Base-by-base conservation (phyloP, 805 yeast species). In the Hemisphaericaspora nanyangensis region DNA sequence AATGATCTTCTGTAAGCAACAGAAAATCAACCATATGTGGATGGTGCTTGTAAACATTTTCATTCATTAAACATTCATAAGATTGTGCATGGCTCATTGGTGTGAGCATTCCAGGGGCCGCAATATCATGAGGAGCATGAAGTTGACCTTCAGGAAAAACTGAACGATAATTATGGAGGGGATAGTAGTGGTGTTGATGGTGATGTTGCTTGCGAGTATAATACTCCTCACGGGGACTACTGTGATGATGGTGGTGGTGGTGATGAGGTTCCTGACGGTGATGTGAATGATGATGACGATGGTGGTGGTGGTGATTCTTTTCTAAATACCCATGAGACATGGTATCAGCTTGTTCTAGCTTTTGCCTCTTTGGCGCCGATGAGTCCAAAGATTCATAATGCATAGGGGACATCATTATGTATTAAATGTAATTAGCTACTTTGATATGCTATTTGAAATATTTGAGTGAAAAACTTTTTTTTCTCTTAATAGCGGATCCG, bases 81-180 rank as follows among this genome's bases (percentile, higher is more conserved):
- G 44, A 41, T 12, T 37, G 37, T 10, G 41, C 17, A 27, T 41
- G 42, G n/a, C 31, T 36, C 4, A 40, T 24, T 15, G 44, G 40
- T 4, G 44, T 40, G 17, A 37, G 25, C 3, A 40, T 40, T 8
- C 43, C 43, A 20, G 31, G 11, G 5, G 24, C 35, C 3, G 24
- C 25, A 16, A 27, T 29, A 22, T 33, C 29, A 16, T 11, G 12
- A 17, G 20, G 35, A 11, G 15, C 11, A 24, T 24, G 29, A 3
- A 8, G 26, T 22, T 22, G 12, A 22, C 5, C 8, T 22, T 22
- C 26, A 8, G 26, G 26, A 12, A 12, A 22, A 22, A 22, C 26
- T 12, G 26, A 22, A 22, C 26, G 26, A 3, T n/a, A n/a, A 6
- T 11, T 17, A 12, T 33, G 29, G 29, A 22, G 28, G 7, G 19